Evolutionary conservation across 495 filamentous ascomycete genomes (phyloP), one percentile per base, ranked within the genome.

Genomic region (Chaetomium tenue): DNA sequence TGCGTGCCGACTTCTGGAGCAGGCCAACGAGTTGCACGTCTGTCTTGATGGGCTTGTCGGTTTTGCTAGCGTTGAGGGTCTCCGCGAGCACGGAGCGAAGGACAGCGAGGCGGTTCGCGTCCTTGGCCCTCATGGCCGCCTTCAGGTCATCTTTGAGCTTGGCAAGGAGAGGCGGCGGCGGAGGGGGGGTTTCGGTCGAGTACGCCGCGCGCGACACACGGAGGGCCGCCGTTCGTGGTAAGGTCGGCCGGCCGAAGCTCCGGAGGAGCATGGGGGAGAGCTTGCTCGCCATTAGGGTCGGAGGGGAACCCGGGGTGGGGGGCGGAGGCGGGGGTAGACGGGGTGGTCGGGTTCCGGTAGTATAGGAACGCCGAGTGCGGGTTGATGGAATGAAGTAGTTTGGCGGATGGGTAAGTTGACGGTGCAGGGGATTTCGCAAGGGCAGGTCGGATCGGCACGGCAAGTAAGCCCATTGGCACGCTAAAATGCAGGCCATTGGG

Each of bases 71-170:
- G 72, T 87, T 87, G 66, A 81, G 78, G 9, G 77, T 77, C 22
- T 79, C 77, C 20, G 82, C 67, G 39, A 87, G 75, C 60, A 87
- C 68, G n/a, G 78, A 68, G 61, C 84, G 82, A 53, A 87, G 75
- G 16, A 85, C 85, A 53, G 76, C 68, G 22, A 87, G 79, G 22
- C 82, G 77, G 28, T 77, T 74, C 52, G 81, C 74, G 67, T 86
- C 83, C 72, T 87, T 88, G 50, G 74, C 76, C 47, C 80, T 79
- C 85, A 88, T 86, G 53, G 85, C 83, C 42, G 77, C 72, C 72
- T 88, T 88, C 59, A 88, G 74, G 64, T 88, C 85, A 52, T 72
- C 74, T 58, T 84, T 86, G 61, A 81, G 65, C 68, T 73, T 82
- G 51, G 73, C 66, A 22, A 80, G 71, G 6, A 81, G 72, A 9